Conservation (phyloP, 2,329 filamentous ascomycete species). For the Aotearoamyces nothofagi region DNA sequence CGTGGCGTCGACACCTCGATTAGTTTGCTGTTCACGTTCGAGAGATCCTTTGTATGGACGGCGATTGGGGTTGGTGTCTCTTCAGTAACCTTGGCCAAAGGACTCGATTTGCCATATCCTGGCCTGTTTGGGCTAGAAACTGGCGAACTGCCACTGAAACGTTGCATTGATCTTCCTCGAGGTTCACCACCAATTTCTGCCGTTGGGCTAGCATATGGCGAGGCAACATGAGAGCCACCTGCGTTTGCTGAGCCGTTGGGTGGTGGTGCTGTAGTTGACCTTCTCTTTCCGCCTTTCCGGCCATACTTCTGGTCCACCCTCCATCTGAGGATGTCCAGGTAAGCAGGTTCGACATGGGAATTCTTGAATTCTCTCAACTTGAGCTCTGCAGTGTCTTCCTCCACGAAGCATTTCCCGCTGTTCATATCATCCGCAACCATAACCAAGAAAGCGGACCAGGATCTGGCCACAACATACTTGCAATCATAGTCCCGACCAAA, state of each 20-base stretch:
- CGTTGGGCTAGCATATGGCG: constrained; percentile 51
- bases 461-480: constrained; percentile 90
- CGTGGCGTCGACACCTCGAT: constrained; percentile 21
- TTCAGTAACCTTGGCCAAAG: constrained; percentile 61
- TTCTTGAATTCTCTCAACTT: constrained; percentile 87
- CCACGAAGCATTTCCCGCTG: constrained; percentile 81
- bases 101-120: constrained; percentile 52
- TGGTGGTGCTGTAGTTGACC: constrained; percentile 25
- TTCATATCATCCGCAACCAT: constrained; percentile 79
- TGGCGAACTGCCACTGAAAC: constrained; percentile 49
- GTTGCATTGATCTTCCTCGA: constrained; percentile 57
- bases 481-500: constrained; percentile 97
- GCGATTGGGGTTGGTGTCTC: constrained; percentile 27
- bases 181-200: constrained; percentile 41
- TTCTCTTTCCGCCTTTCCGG: constrained; percentile 33
- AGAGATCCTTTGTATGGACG: constrained; percentile 11
- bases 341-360: constrained; percentile 76
- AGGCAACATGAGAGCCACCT: constrained; percentile 31
- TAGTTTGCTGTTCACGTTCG: constrained; percentile 12
- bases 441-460: constrained; percentile 79
- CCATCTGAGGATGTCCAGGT: constrained; percentile 92
- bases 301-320: constrained; percentile 92
- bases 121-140: constrained; percentile 49
- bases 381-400: constrained; percentile 82
- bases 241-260: constrained; percentile 16